Evolutionary conservation across 1,284 basidiomycete genomes (phyloP).

Genomic region (Caloboletus firmus): DNA sequence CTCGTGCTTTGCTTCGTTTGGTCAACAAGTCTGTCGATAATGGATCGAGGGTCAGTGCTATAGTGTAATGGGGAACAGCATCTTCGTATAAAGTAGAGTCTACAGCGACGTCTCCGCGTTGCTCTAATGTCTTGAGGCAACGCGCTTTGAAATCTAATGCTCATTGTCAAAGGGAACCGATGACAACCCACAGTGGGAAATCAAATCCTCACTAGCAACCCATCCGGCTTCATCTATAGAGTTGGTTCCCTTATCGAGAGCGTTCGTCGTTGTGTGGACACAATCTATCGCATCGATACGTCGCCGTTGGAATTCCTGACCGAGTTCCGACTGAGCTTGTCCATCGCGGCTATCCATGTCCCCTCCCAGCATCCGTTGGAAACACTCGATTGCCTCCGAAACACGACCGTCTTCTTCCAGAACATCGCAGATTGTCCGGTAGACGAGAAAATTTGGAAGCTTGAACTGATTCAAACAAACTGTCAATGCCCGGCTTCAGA

Average conservation of each 20-base stretch:
- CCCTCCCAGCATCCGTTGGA: background rate
- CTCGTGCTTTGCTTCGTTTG: conserved; percentile 4
- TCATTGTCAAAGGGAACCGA: background rate
- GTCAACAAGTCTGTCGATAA: background rate
- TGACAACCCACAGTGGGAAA: background rate
- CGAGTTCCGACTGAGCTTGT: background rate
- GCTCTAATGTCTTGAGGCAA: background rate
- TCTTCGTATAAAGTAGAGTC: background rate
- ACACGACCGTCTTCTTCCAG: background rate
- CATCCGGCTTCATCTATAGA: background rate
- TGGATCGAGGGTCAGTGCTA: background rate
- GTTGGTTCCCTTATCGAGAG: no score
- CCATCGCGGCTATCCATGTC: background rate
- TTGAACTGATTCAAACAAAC: background rate
- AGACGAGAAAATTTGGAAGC: background rate
- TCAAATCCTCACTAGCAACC: background rate
- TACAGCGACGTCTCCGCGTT: background rate
- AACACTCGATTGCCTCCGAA: background rate
- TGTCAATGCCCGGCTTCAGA: background rate
- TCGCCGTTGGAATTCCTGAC: background rate
- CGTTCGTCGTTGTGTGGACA: no score
- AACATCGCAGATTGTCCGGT: background rate
- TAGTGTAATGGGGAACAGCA: background rate
- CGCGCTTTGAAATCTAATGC: background rate
- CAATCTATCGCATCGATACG: no score